Conservation (phyloP, 306 rosid genomes). For the Luffa aegyptiaca region DNA sequence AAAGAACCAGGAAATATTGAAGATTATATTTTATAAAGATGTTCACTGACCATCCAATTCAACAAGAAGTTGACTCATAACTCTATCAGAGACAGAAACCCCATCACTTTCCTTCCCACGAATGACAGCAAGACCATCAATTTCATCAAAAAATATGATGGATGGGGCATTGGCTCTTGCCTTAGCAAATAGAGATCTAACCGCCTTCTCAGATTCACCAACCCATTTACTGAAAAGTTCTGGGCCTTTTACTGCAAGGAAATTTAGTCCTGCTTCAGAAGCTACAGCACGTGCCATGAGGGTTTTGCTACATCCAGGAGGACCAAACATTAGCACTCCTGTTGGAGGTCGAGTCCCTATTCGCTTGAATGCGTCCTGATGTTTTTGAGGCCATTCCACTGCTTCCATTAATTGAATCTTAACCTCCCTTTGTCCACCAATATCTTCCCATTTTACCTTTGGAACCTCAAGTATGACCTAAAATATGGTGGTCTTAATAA, state of each 20-base stretch:
- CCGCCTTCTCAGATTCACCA: conserved; percentile 99
- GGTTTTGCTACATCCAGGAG: conserved; percentile 99
- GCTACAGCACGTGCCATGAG: conserved; percentile 96
- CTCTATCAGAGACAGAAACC: conserved; percentile 84
- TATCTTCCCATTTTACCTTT: conserved; percentile 87
- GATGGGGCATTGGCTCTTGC: conserved; percentile 98
- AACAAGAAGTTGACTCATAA: conserved; percentile 85
- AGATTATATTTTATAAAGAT: not conserved
- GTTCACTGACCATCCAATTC: conserved; percentile 77
- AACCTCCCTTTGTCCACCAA: conserved; percentile 90
- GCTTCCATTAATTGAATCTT: conserved; percentile 80
- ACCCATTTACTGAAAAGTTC: conserved; percentile 98
- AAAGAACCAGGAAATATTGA: not conserved
- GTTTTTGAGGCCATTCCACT: conserved; percentile 89
- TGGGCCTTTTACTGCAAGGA: conserved; percentile 93
- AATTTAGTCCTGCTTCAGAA: conserved; percentile 77
- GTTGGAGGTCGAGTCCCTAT: conserved; percentile 81
- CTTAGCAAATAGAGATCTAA: conserved; percentile 75
- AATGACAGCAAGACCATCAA: conserved; percentile 73
- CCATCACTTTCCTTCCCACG: conserved; percentile 88
- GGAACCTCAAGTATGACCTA: conserved; percentile 87
- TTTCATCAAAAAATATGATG: conserved; percentile 80
- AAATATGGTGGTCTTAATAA: not conserved
- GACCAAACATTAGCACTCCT: conserved; percentile 78
- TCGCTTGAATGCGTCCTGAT: conserved; percentile 66